These are phyloP conservation scores for Xylariaceae sp. DNA, from an alignment of 2,329 filamentous ascomycete genomes.

Conservation along the genomic window DNA sequence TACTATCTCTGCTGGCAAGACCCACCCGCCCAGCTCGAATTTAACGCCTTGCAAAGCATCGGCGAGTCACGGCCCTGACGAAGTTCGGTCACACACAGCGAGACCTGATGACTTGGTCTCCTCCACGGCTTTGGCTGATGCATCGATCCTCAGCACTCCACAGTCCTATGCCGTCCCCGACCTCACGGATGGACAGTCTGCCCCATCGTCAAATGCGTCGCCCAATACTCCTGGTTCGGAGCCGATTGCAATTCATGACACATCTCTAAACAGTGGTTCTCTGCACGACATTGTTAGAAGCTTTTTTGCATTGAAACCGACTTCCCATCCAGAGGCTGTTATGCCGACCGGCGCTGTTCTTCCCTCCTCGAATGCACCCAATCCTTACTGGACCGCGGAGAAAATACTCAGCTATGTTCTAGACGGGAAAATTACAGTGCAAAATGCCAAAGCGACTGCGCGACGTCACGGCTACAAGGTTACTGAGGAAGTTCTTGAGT, in stretches of 20 bases:
- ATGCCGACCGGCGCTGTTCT: too few species aligned
- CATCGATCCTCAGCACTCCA: too few species aligned
- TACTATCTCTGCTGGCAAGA: too few species aligned
- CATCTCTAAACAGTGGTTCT: slow-evolving; percentile 1
- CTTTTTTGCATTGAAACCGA: slow-evolving; percentile 7
- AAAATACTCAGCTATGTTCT: slow-evolving; percentile 12
- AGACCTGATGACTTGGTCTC: too few species aligned
- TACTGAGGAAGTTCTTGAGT: slow-evolving; percentile 4
- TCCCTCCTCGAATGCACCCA: background rate
- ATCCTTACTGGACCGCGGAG: slow-evolving; percentile 9
- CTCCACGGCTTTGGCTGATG: too few species aligned
- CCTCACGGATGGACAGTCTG: background rate
- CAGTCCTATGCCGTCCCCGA: too few species aligned
- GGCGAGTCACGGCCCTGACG: too few species aligned
- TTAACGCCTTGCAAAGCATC: too few species aligned
- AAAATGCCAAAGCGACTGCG: slow-evolving; percentile 13
- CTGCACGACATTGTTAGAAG: slow-evolving; percentile 10
- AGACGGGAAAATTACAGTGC: slow-evolving; percentile 10
- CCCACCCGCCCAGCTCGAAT: too few species aligned
- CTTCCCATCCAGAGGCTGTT: too few species aligned
- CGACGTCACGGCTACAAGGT: slow-evolving; percentile 2
- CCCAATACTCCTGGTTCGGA: background rate
- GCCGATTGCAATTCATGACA: background rate
- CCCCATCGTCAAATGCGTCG: background rate
- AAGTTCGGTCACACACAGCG: too few species aligned